These are phyloP conservation scores for Aspergillus candidus DNA, from an alignment of 2,329 filamentous ascomycete genomes.

Conservation along the genomic window DNA sequence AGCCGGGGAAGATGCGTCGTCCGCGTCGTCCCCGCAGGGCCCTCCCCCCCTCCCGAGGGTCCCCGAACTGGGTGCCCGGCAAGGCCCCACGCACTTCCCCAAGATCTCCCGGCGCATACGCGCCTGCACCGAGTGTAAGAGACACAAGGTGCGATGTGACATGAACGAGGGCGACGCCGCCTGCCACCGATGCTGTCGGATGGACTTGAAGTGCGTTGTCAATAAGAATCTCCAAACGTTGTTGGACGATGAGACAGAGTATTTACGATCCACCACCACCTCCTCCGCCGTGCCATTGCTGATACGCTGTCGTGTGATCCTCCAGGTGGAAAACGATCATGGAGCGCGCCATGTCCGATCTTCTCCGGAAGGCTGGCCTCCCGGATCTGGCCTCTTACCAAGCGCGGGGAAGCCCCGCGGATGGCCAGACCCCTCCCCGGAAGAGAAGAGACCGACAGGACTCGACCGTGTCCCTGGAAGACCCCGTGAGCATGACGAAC, in stretches of 20 bases:
- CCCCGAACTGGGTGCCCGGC: constrained; percentile 25
- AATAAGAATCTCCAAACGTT: constrained; percentile 49
- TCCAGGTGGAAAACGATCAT: constrained; percentile 35
- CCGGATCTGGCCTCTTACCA: constrained; percentile 37
- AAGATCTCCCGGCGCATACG: constrained; percentile 42
- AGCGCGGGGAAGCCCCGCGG: constrained; percentile 22
- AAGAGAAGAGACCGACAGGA: constrained; percentile 28
- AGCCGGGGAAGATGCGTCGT: constrained; percentile 31
- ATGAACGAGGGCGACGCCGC: constrained; percentile 45
- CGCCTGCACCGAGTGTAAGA: constrained; percentile 49
- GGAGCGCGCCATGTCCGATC: constrained; percentile 34
- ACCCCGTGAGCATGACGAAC: constrained; percentile 13
- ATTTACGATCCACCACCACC: constrained; percentile 15
- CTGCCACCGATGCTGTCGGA: constrained; percentile 46
- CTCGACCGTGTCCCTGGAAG: constrained; percentile 30
- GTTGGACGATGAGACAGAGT: constrained; percentile 45
- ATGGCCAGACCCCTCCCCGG: constrained; percentile 15
- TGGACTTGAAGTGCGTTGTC: constrained; percentile 46
- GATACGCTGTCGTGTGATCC: not conserved
- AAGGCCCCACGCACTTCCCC: constrained; percentile 26
- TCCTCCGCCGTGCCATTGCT: constrained; percentile 8
- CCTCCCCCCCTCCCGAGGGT: constrained; percentile 12
- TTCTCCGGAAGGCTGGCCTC: constrained; percentile 32
- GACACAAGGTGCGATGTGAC: constrained; percentile 51
- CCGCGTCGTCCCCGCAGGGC: constrained; percentile 27